Conservation (phyloP, 805 yeast species). For the Hanseniaspora hatyaiensis region DNA sequence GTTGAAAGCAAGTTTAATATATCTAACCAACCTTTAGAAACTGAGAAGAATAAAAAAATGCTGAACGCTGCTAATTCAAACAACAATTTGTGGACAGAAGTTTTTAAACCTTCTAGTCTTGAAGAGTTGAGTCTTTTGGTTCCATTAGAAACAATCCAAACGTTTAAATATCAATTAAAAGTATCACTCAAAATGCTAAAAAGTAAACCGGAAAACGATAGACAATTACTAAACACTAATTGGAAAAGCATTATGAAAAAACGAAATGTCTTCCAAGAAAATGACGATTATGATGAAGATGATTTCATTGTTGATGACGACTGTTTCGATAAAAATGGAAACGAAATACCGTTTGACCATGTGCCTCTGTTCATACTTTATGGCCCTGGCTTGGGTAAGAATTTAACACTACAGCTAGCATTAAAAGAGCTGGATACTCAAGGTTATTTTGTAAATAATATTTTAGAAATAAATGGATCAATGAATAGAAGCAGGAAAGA, state of each 20-base stretch:
- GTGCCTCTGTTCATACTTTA: conserved; percentile 53
- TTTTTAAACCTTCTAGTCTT: conserved; percentile 26
- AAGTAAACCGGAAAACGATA: conserved; percentile 24
- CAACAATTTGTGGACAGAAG: conserved; percentile 6
- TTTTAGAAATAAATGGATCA: conserved; percentile 73
- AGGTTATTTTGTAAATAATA: conserved; percentile 22
- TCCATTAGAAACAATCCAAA: conserved; percentile 21
- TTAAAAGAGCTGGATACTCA: conserved; percentile 38
- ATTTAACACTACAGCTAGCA: conserved; percentile 57
- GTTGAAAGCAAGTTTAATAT: no score
- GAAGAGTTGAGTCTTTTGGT: conserved; percentile 25
- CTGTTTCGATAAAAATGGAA: conserved; percentile 4
- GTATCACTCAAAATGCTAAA: conserved; percentile 30
- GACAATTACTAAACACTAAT: conserved; percentile 19
- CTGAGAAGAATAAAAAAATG: not conserved
- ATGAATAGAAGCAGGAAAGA: conserved; percentile 63
- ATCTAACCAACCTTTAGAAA: no score
- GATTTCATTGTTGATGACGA: conserved; percentile 19
- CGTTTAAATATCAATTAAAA: conserved; percentile 27
- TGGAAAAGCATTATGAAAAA: conserved; percentile 9
- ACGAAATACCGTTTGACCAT: conserved; percentile 27
- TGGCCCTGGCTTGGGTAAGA: conserved; percentile 75
- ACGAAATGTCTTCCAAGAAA: conserved; percentile 19
- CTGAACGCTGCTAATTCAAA: not conserved
- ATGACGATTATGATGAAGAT: conserved; percentile 28